Evolutionary conservation across 805 yeast genomes (phyloP), one percentile per base, ranked within the genome.

Genomic region (Myxozyma geophila): DNA sequence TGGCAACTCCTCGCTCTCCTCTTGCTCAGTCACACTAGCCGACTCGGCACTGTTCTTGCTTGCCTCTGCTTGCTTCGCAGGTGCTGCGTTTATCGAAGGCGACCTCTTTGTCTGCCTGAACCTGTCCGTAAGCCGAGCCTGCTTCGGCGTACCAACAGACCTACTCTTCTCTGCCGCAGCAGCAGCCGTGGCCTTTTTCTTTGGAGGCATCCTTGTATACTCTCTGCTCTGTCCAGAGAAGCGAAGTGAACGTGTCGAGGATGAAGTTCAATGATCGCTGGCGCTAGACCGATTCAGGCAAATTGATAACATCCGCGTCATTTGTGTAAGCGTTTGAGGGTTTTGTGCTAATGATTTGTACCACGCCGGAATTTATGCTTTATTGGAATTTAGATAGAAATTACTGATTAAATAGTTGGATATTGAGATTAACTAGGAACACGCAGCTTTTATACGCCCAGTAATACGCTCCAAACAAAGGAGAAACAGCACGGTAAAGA

Each of bases 21-120:
- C 41, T 41, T 17, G 2, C 23, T 53, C 57, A 10, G 9, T 47
- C 13, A n/a, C 33, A 23, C 44, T 21, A 12, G 47, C 15, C 1
- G 49, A 8, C 41, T 36, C 54, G 28, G 28, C 28, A 28, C 28
- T 28, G 28, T 5, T 28, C 28, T 28, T 28, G 28, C 28, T 28
- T 5, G 5, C 28, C 28, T 28, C 28, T 28, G 28, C 28, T 37
- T 54, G 35, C 39, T 41, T 19, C 39, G 55, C 40, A 28, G 53
- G 44, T 12, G 37, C 5, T 19, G 19, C 40, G 36, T 1, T 10
- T 15, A 53, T 48, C 39, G 39, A 28, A 3, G 47, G 40, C 23
- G 57, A 51, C 50, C 49, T 60, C 52, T 60, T 60, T 28, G 55
- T 36, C 13, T 54, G 59, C 8, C 63, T n/a, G 35, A 60, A 60